Conservation (phyloP, 495 filamentous ascomycete genomes). For the Hypomontagnella monticulosa region DNA sequence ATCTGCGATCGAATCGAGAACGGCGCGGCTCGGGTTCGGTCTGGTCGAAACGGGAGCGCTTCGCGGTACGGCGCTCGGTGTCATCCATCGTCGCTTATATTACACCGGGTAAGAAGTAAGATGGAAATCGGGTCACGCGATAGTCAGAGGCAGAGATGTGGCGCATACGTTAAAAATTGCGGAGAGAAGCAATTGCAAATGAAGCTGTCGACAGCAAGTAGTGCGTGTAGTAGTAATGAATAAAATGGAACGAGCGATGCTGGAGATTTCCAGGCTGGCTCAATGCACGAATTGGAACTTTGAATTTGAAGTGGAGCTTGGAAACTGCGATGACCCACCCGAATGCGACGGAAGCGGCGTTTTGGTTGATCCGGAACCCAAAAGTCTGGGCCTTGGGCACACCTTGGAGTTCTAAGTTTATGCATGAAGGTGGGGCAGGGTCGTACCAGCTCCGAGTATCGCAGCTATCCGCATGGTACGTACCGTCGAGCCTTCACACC, state of each 20-base stretch:
- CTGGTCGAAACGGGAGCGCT: constrained; percentile 93
- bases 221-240: background rate
- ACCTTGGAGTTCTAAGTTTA: background rate
- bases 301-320: background rate
- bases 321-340: too few species aligned
- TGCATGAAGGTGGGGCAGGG: constrained; percentile 19
- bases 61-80: constrained; percentile 74
- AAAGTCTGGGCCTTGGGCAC: background rate
- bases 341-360: constrained; percentile 12
- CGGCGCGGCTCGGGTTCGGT: constrained; percentile 80
- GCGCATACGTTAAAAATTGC: constrained; percentile 12
- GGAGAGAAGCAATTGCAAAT: constrained; percentile 3
- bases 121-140: background rate
- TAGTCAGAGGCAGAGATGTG: background rate
- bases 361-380: constrained; percentile 17
- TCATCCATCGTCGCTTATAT: constrained; percentile 70
- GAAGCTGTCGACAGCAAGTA: background rate
- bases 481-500: constrained; percentile 11
- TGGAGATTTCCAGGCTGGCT: constrained; percentile 20
- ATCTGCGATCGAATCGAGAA: constrained; percentile 86
- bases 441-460: constrained; percentile 37
- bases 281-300: constrained; percentile 15
- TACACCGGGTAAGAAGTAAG: background rate
- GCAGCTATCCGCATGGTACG: constrained; percentile 20
- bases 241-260: constrained; percentile 2